These are phyloP conservation scores for Trichothecium roseum DNA, from an alignment of 2,329 filamentous ascomycete species.

Conservation along the genomic window DNA sequence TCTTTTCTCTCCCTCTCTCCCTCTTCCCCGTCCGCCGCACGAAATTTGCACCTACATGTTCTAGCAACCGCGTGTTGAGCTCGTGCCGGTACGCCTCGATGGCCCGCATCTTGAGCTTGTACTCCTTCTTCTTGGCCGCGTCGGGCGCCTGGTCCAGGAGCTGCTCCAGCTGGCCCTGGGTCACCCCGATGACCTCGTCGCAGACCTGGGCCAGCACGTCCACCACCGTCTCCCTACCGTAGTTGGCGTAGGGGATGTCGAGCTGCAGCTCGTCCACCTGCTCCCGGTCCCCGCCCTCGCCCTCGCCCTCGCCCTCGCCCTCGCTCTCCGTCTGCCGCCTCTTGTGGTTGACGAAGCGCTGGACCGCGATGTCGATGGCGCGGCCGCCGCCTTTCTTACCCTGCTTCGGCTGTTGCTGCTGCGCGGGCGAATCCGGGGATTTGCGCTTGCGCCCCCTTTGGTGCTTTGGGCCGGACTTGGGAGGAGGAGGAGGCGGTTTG, in stretches of 20 bases:
- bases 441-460: conserved; percentile 10
- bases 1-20: no score
- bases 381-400: conserved; percentile 2
- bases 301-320: conserved; percentile 23
- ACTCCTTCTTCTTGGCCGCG: conserved; percentile 39
- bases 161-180: conserved; percentile 36
- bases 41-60: conserved; percentile 37
- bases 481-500: conserved; percentile 10
- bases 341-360: conserved; percentile 44
- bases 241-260: conserved; percentile 43
- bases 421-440: not conserved
- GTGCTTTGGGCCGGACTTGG: conserved; percentile 5
- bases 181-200: conserved; percentile 46
- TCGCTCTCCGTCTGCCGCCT: conserved; percentile 29
- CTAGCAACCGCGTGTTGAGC: conserved; percentile 41
- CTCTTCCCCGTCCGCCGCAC: no score
- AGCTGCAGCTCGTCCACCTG: conserved; percentile 34
- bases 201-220: conserved; percentile 54
- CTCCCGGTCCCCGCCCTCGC: conserved; percentile 26
- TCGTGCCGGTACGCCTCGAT: conserved; percentile 50
- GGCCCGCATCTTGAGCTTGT: conserved; percentile 42
- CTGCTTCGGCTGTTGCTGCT: conserved; percentile 3
- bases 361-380: conserved; percentile 45
- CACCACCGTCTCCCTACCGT: conserved; percentile 47
- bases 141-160: conserved; percentile 27